Evolutionary conservation across 2,329 filamentous ascomycete genomes (phyloP), one percentile per base, ranked within the genome.

Genomic region (Trichoderma citrinoviride): DNA sequence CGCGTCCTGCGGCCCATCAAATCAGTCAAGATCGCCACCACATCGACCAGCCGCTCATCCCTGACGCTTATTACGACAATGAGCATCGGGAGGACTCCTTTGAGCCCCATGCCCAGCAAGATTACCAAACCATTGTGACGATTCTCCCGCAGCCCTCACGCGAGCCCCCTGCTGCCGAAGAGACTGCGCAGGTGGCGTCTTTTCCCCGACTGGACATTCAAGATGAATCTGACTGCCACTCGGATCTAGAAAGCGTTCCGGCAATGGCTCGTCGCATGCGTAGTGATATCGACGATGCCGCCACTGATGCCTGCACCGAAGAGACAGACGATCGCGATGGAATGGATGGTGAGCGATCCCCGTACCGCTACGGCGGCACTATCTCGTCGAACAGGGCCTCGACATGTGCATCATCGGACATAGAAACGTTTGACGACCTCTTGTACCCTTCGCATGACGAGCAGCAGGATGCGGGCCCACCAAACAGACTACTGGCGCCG

Each of bases 401-500:
- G 3, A 77, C 75, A 8, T 80, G 78, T 60, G 77, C 78, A 50
- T 80, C 79, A 15, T 74, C 74, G 6, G 78, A 79, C 61, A 69
- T 68, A 21, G 74, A 71, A 23, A 69, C 68, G 19, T 64, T 68
- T 52, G 72, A 75, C 40, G 72, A 77, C 17, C 49, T 68, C n/a
- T 70, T 72, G 27, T 71, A 72, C 40, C 68, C 68, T 41, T 61
- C 65, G 23, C 70, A 71, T 50, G 72, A 73, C 7, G 71, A 68
- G 53, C 73, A 71, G 27, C 71, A 72, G 15, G 72, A 66, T 12
- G 68, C 76, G 5, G 78, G 79, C 52, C 78, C 78, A 21, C 76
- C 80, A 15, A 78, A 78, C 62, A 82, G 77, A 64, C 76, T 86
- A 8, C 75, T 76, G 58, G 78, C 85, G 15, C 84, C 84, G 14